Evolutionary conservation across 306 rosid genomes (phyloP).

Genomic region (Vachellia pachyceras): DNA sequence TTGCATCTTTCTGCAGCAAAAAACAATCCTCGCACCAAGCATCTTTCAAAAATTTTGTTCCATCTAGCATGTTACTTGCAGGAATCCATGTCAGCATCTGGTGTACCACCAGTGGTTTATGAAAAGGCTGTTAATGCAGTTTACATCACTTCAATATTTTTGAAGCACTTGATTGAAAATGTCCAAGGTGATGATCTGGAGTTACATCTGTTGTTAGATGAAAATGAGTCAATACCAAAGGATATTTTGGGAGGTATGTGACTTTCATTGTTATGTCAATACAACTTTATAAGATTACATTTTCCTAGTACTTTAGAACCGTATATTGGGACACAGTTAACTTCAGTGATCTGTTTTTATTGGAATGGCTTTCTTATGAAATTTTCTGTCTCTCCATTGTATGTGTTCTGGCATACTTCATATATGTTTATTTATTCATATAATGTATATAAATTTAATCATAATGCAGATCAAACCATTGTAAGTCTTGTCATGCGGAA

Average conservation of each 20-base stretch:
- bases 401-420: conserved; percentile 22
- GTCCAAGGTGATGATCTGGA: conserved; percentile 56
- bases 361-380: conserved; percentile 1
- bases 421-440: not conserved
- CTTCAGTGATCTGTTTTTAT: conserved; percentile 5
- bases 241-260: conserved; percentile 66
- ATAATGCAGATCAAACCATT: conserved; percentile 74
- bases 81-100: conserved; percentile 72
- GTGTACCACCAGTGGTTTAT: conserved; percentile 60
- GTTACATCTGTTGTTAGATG: conserved; percentile 69
- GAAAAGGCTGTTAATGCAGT: conserved; percentile 87
- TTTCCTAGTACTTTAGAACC: not conserved
- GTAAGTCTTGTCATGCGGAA: conserved; percentile 70
- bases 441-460: not conserved
- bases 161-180: conserved; percentile 87
- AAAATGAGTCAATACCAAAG: conserved; percentile 55
- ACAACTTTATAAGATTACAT: not conserved
- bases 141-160: conserved; percentile 77
- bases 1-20: conserved; percentile 57
- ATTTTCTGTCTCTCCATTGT: not conserved
- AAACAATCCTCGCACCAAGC: conserved; percentile 80
- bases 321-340: too few species aligned
- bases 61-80: conserved; percentile 86
- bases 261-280: conserved; percentile 6
- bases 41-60: conserved; percentile 91